Base-by-base conservation (phyloP, 208 protist species). In the Leishmania major region DNA sequence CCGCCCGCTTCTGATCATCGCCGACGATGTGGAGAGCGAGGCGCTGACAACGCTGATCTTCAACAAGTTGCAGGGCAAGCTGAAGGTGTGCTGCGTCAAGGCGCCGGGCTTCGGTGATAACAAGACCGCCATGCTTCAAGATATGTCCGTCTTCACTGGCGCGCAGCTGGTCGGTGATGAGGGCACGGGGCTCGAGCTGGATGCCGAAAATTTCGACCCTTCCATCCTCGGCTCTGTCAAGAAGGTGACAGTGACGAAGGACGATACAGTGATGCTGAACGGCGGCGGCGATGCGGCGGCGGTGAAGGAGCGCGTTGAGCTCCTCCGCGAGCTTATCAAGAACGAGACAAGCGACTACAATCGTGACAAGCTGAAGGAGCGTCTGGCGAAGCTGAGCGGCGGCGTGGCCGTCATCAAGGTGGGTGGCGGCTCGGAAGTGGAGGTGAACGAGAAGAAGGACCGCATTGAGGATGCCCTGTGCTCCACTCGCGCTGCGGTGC, bases 401-500 rank as follows among this genome's bases (percentile, higher is more conserved):
- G 99, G 99, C 79, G 98, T 99, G 53, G 99, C 98, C 37, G 95
- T 99, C 45, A 97, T 99, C 90, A 98, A 98, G 82, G 96, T 99
- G 76, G 99, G 99, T 62, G 99, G 99, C 76, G 95, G 93, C 31
- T 98, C 95, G 25, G 99, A 99, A 88, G 98, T 99, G 43, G 99
- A 99, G 94, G 99, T 99, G 25, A 92, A 92, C 85, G 99, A 99
- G 95, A 99, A 99, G 95, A 99, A 99, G 92, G 99, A 99, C 93
- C 94, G 99, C 77, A 94, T 99, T 25, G 96, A 94, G 17, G 99
- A 99, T 88, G 99, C 99, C 11, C 94, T 99, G n/a, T 99, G 99
- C 90, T 98, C 99, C 17, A 99, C 99, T 3, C 94, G 98, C 75
- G 99, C 99, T 25, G 99, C 99, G 57, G 98, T 99, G 70, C 95